Conservation (phyloP, 805 yeast species). For the Lipomyces spencermartinsiae region DNA sequence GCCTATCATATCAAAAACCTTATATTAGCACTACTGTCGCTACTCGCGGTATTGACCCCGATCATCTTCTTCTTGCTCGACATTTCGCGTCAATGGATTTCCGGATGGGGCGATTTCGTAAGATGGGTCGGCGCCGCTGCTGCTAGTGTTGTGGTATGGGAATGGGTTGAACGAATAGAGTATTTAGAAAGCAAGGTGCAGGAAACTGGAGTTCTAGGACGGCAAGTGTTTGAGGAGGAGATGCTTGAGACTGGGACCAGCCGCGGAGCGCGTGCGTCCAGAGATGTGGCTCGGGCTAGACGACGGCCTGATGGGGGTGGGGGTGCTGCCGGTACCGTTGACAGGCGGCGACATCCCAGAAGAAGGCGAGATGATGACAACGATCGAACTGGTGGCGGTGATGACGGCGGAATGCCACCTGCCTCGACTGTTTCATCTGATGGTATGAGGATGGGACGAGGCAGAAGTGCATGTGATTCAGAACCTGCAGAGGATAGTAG, state of each 20-base stretch:
- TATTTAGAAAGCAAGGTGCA: slow-evolving; percentile 58
- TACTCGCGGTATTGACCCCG: slow-evolving; percentile 51
- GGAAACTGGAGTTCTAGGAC: slow-evolving; percentile 64
- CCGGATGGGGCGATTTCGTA: slow-evolving; percentile 58
- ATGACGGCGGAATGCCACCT: neutral
- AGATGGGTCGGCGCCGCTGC: slow-evolving; percentile 57
- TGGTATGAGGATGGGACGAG: neutral
- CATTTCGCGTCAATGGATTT: slow-evolving; percentile 49
- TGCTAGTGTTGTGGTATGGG: slow-evolving; percentile 64
- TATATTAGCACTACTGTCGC: slow-evolving; percentile 57
- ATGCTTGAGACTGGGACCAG: slow-evolving; percentile 39
- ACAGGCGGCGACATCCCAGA: slow-evolving; percentile 9
- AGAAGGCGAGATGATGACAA: neutral
- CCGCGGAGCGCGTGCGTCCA: slow-evolving; percentile 32
- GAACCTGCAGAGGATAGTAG: neutral
- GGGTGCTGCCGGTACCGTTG: neutral
- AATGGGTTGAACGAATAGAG: slow-evolving; percentile 66
- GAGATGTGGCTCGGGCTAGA: slow-evolving; percentile 15
- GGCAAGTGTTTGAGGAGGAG: slow-evolving; percentile 59
- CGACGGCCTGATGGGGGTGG: slow-evolving; percentile 14
- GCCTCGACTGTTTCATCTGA: neutral
- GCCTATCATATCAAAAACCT: slow-evolving; percentile 56
- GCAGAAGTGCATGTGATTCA: neutral
- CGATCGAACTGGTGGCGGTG: neutral
- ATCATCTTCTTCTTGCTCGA: slow-evolving; percentile 50